Percentiles rank a stretch among this genome's conserved stretches.
Evolutionary conservation across 176 grass and related monocot genomes (phyloP).

Genomic region (Guadua angustifolia): DNA sequence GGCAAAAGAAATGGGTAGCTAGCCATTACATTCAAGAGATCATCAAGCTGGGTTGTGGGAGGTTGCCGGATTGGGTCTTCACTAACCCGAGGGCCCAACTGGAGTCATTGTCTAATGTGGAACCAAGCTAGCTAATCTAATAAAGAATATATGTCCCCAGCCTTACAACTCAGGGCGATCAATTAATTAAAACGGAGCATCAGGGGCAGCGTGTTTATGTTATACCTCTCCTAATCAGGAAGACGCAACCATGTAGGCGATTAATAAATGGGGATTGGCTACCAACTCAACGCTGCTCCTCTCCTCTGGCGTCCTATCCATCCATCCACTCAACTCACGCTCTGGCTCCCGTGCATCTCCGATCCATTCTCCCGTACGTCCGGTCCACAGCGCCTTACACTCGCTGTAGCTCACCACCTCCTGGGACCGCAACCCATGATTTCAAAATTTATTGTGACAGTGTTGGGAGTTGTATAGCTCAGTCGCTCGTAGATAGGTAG

Average conservation of each 20-base stretch:
- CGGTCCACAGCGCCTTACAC: conserved; percentile 28
- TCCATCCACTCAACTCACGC: conserved; percentile 6
- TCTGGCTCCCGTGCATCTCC: conserved; percentile 36
- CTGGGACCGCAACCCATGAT: background rate
- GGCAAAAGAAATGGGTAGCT: background rate
- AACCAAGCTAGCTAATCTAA: conserved; percentile 9
- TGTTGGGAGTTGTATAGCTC: background rate
- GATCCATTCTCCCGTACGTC: conserved; percentile 17
- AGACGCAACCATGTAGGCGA: conserved; percentile 51
- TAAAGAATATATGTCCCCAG: conserved; percentile 18
- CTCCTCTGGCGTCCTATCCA: background rate
- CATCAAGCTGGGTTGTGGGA: background rate
- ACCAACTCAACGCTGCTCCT: conserved; percentile 41
- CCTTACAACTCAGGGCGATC: background rate
- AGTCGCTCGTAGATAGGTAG: too few species aligned
- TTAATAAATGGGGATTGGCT: conserved; percentile 55
- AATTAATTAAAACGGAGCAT: background rate
- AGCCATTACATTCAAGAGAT: background rate
- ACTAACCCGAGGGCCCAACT: background rate
- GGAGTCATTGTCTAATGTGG: conserved; percentile 40
- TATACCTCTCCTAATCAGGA: background rate
- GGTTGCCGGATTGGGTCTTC: conserved; percentile 16
- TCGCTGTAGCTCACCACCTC: background rate
- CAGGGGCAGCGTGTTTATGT: background rate
- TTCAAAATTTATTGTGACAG: background rate